phyloP scores from a whole-genome alignment of 352 stramenopile genomes.

The Nothophytophthora sp. region DNA sequence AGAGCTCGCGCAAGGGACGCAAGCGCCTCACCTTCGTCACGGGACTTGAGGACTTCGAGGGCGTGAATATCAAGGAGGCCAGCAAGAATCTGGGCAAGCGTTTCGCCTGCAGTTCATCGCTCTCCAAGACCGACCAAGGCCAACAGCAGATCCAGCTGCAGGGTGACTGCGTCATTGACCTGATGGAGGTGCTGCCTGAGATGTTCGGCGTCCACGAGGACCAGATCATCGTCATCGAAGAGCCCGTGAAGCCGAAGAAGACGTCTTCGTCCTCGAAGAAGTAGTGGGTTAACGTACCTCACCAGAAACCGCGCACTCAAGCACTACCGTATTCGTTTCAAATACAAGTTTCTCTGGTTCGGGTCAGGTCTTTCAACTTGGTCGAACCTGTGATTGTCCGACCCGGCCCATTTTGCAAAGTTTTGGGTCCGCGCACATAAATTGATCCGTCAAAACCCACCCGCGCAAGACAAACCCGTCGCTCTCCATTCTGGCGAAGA shows the following conservation, averaged over 20 bases:
- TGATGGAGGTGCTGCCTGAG: conserved; percentile 73
- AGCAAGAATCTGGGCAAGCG: conserved; percentile 80
- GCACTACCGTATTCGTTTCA: background rate
- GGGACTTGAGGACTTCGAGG: conserved; percentile 79
- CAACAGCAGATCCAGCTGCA: conserved; percentile 86
- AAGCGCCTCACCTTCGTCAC: conserved; percentile 86
- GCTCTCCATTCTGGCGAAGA: too few species aligned
- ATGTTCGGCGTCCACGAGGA: conserved; percentile 79
- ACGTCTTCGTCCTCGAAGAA: too few species aligned
- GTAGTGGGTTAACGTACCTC: background rate
- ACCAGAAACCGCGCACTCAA: background rate
- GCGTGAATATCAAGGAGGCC: conserved; percentile 84
- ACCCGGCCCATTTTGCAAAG: too few species aligned
- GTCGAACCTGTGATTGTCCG: too few species aligned
- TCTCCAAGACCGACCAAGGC: conserved; percentile 74
- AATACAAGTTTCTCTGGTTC: background rate
- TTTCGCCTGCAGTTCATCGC: conserved; percentile 81
- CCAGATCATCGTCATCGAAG: conserved; percentile 72
- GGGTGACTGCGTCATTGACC: conserved; percentile 74
- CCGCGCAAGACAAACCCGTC: too few species aligned
- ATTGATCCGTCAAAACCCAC: too few species aligned
- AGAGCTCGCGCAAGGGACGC: conserved; percentile 73
- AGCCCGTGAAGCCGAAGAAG: conserved; percentile 62
- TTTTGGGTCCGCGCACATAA: too few species aligned
- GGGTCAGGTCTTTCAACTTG: too few species aligned